Percentiles rank a stretch among this genome's conserved stretches.
Conservation (phyloP, 2,329 filamentous ascomycete genomes). For the Cryphonectria radicalis region DNA sequence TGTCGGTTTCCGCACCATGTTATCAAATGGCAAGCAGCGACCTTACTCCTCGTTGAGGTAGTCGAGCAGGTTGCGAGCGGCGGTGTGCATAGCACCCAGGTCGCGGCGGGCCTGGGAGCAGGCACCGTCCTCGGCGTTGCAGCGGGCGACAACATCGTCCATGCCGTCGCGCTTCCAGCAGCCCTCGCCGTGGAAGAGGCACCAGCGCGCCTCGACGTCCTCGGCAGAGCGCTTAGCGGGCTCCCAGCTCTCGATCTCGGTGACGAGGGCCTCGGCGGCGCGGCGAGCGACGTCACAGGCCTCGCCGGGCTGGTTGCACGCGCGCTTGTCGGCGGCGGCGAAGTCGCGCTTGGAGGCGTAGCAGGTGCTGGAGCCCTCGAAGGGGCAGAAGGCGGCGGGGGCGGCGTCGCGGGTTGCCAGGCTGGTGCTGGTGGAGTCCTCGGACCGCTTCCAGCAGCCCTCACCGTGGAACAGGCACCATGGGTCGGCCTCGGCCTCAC, state of each 20-base stretch:
- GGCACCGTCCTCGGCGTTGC: slow-evolving; percentile 38
- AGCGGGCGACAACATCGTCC: slow-evolving; percentile 34
- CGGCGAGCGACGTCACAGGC: slow-evolving; percentile 48
- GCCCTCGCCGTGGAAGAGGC: slow-evolving; percentile 37
- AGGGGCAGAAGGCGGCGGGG: slow-evolving; percentile 26
- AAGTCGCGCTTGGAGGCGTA: slow-evolving; percentile 29
- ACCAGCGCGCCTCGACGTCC: slow-evolving; percentile 34
- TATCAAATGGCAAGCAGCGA: background rate
- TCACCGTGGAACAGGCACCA: slow-evolving; percentile 45
- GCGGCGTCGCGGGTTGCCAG: slow-evolving; percentile 16
- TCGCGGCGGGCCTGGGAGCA: slow-evolving; percentile 45
- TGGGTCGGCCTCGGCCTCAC: slow-evolving; percentile 22
- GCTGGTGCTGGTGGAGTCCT: background rate
- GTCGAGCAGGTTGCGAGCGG: slow-evolving; percentile 38
- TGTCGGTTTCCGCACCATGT: background rate
- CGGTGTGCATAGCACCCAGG: slow-evolving; percentile 40
- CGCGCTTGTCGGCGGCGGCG: slow-evolving; percentile 35
- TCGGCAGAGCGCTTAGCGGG: slow-evolving; percentile 27
- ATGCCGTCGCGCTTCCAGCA: slow-evolving; percentile 41
- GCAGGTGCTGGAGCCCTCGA: slow-evolving; percentile 32
- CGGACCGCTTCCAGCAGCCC: slow-evolving; percentile 45
- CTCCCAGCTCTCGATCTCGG: slow-evolving; percentile 34
- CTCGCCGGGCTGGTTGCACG: slow-evolving; percentile 45
- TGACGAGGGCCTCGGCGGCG: slow-evolving; percentile 43
- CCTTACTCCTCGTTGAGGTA: slow-evolving; percentile 25